These are phyloP conservation scores for Starmerella potacharoeniae DNA, from an alignment of 805 yeast genomes.

Conservation along the genomic window DNA sequence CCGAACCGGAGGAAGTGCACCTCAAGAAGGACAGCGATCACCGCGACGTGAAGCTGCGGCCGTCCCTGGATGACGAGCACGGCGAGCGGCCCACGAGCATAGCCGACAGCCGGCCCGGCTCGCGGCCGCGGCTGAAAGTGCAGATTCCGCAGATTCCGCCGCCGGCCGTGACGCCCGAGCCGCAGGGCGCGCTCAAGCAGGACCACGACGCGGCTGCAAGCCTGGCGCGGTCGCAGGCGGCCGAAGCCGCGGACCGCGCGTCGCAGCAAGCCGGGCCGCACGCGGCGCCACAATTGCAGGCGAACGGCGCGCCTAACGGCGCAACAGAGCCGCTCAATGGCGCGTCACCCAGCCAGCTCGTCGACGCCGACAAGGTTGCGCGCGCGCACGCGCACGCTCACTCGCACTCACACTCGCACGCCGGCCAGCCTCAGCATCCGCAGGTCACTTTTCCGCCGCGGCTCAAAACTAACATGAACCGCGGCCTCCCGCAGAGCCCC, in stretches of 20 bases:
- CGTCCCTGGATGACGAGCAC: neutral
- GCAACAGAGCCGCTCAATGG: neutral
- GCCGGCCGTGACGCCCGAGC: neutral
- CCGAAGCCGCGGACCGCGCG: neutral
- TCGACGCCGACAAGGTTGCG: neutral
- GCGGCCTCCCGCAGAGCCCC: slow-evolving; percentile 2
- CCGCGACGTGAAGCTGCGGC: neutral
- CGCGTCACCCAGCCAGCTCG: neutral
- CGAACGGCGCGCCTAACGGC: neutral
- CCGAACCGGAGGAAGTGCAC: neutral
- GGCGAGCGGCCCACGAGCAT: neutral
- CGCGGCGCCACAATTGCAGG: neutral
- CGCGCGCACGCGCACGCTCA: neutral
- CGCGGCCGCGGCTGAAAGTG: slow-evolving; percentile 31
- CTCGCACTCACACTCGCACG: neutral
- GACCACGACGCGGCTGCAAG: neutral
- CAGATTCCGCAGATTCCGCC: slow-evolving; percentile 26
- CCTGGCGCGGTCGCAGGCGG: neutral
- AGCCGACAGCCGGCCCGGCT: neutral
- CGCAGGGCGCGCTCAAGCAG: neutral
- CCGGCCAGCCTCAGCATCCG: neutral
- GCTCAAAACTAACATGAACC: neutral
- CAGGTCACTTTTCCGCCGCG: neutral
- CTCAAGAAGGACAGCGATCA: neutral
- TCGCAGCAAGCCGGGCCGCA: neutral